Percentiles rank a stretch among this genome's conserved stretches.
These are phyloP conservation scores for Gnomoniopsis smithogilvyi DNA, from an alignment of 2,329 filamentous ascomycete species.

Conservation along the genomic window DNA sequence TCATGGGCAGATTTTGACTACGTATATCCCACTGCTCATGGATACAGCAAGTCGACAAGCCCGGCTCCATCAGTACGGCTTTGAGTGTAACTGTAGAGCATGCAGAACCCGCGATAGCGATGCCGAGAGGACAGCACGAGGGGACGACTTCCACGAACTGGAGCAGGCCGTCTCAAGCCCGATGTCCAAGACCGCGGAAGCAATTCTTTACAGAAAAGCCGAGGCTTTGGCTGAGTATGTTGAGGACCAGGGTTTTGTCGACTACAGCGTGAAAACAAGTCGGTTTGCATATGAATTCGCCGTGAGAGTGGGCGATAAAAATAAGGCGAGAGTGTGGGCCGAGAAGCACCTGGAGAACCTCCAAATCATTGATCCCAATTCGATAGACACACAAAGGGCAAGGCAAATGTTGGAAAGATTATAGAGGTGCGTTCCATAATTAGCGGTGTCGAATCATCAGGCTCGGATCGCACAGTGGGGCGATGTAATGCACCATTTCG, in stretches of 20 bases:
- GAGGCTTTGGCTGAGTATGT: constrained; percentile 29
- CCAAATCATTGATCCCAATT: neutral
- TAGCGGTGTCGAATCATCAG: too few relatives aligned
- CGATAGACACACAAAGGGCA: neutral
- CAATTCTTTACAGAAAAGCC: neutral
- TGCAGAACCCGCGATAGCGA: constrained; percentile 4
- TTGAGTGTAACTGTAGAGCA: constrained; percentile 2
- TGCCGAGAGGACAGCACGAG: neutral
- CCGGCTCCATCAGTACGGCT: constrained; percentile 7
- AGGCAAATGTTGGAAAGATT: neutral
- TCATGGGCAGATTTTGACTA: constrained; percentile 3
- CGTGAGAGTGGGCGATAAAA: neutral
- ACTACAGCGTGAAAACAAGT: constrained; percentile 20
- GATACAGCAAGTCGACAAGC: constrained; percentile 5
- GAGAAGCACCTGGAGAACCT: constrained; percentile 2
- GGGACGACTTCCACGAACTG: constrained; percentile 2
- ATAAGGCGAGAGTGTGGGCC: constrained; percentile 5
- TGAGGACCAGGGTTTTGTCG: constrained; percentile 16
- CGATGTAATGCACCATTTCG: neutral
- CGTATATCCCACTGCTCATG: constrained; percentile 6
- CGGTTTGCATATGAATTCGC: constrained; percentile 17
- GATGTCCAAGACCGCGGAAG: neutral
- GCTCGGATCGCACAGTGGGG: neutral
- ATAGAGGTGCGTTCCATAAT: neutral
- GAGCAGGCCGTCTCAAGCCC: neutral